Conservation (phyloP, 2,329 filamentous ascomycete species). For the Colletotrichum sp. region DNA sequence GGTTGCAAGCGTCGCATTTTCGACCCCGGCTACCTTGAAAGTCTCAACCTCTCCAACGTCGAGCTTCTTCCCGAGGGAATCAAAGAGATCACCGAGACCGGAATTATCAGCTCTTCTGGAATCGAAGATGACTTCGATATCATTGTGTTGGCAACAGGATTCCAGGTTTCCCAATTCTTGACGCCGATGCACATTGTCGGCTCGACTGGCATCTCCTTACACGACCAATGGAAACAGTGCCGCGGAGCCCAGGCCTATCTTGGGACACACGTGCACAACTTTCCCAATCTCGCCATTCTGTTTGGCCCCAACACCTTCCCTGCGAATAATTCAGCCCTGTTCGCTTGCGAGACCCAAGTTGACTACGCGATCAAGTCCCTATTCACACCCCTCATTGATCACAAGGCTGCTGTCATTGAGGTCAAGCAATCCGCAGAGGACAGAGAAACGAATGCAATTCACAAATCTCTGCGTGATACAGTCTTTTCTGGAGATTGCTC, state of each 20-base stretch:
- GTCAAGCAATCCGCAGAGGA: conserved; percentile 37
- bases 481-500: conserved; percentile 42
- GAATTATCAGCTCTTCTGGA: conserved; percentile 26
- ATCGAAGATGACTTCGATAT: conserved; percentile 26
- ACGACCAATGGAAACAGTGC: conserved; percentile 28
- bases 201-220: conserved; percentile 21
- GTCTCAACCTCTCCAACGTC: conserved; percentile 32
- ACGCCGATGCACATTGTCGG: conserved; percentile 31
- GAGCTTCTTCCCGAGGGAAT: conserved; percentile 30
- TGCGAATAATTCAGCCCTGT: conserved; percentile 30
- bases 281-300: conserved; percentile 34
- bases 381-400: conserved; percentile 32
- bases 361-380: conserved; percentile 30
- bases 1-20: conserved; percentile 40
- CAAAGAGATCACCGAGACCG: conserved; percentile 27
- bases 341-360: conserved; percentile 28
- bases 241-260: conserved; percentile 31
- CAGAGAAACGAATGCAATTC: conserved; percentile 31
- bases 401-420: conserved; percentile 34
- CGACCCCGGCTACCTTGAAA: conserved; percentile 35
- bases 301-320: conserved; percentile 33
- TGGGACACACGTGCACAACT: conserved; percentile 32
- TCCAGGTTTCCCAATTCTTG: conserved; percentile 28
- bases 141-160: conserved; percentile 32
- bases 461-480: conserved; percentile 32